Evolutionary conservation across 768 basidiomycete species (phyloP), one percentile per base, ranked within the genome.

Genomic region (Boletus eberwhitei): DNA sequence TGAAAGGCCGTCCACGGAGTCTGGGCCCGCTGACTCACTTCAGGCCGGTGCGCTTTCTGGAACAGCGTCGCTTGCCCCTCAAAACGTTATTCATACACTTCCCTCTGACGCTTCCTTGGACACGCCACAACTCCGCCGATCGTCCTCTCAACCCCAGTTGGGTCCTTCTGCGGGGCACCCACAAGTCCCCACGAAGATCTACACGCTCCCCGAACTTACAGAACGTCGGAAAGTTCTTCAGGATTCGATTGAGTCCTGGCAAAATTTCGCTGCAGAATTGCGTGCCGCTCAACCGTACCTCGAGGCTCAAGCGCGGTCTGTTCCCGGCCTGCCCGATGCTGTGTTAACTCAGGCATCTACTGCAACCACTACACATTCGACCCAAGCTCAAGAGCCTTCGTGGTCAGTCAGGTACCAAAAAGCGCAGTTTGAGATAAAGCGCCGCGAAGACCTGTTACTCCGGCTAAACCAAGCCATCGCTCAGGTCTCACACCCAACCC

Each of bases 341-440:
- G 38, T 21, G 11, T 40, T 50, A 29, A 21, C 40, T 13, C 45
- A 40, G 17, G n/a, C 54, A 11, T 40, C 48, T 2, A 21, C 34
- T 8, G 17, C 51, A 17, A 16, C 55, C 7, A 12, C 40, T 12
- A 13, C 44, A 12, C 13, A 51, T 44, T 53, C 48, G 37, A 37
- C 43, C 32, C 63, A 53, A 36, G 5, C 32, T 39, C 64, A 57
- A 35, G 64, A 61, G 12, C 40, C 63, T 41, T 54, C 66, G 9
- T 68, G 66, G 58, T 24, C 43, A 3, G 51, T 24, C 52, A 68
- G 61, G 39, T 57, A 55, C 43, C 55, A 71, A 22, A 53, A 60
- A 52, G 62, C 61, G 17, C 68, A 63, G 35, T 59, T 68, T 50
- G 68, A 70, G 55, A 70, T 68, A 39, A 70, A 63, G 42, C 68